Evolutionary conservation across 164 flowering plant genomes (phyloP).

Genomic region (Stephania yunnanensis): DNA sequence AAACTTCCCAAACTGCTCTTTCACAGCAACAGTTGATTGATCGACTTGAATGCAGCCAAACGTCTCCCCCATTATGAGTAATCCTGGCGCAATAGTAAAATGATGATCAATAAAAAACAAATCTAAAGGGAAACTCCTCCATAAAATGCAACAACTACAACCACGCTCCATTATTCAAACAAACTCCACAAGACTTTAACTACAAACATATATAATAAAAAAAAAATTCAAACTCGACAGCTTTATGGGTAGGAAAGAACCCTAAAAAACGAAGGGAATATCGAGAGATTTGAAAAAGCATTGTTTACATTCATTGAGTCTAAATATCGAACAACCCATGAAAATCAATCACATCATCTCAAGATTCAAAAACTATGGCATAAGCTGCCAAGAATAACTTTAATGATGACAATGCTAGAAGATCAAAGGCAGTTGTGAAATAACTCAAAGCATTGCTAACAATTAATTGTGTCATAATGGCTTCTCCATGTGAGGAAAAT

Average conservation of each 20-base stretch:
- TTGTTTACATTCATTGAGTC: background rate
- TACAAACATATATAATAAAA: background rate
- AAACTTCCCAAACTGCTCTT: slow-evolving; percentile 63
- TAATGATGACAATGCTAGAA: too few relatives aligned
- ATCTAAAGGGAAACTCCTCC: background rate
- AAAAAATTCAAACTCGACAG: background rate
- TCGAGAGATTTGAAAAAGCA: background rate
- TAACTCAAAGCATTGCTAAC: too few relatives aligned
- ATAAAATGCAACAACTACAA: background rate
- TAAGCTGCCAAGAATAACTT: background rate
- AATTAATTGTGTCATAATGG: too few relatives aligned
- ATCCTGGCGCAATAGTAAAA: too few relatives aligned
- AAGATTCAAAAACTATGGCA: background rate
- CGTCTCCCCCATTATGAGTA: slow-evolving; percentile 52
- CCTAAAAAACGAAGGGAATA: too few relatives aligned
- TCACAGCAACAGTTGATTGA: slow-evolving; percentile 68
- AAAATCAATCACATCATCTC: background rate
- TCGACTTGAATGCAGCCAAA: slow-evolving; percentile 63
- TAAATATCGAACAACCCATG: background rate
- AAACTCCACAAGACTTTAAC: background rate
- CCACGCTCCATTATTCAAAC: background rate
- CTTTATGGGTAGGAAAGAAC: background rate
- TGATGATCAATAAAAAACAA: background rate
- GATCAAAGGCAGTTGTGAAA: too few relatives aligned
- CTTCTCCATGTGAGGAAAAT: too few relatives aligned